phyloP scores from a whole-genome alignment of 345 rosid species.

The Xanthoceras sorbifolium region DNA sequence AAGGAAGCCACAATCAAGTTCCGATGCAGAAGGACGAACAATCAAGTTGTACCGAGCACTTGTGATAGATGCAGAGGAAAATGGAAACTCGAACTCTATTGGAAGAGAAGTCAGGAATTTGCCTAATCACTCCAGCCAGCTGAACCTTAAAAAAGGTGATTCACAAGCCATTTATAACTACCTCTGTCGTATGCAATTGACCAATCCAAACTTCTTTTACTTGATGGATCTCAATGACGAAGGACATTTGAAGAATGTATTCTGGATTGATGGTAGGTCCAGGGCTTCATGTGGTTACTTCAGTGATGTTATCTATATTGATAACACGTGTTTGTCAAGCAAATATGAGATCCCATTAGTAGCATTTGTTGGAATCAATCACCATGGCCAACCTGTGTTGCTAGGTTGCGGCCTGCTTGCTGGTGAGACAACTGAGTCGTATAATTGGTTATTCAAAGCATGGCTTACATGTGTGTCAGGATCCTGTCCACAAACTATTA shows the following conservation, averaged over 20 bases:
- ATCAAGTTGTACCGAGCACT: slow-evolving; percentile 59
- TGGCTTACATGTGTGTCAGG: slow-evolving; percentile 59
- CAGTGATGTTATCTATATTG: slow-evolving; percentile 55
- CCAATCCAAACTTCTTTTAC: slow-evolving; percentile 64
- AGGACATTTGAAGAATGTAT: slow-evolving; percentile 61
- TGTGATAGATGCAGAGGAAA: slow-evolving; percentile 52
- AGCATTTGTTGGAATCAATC: slow-evolving; percentile 62
- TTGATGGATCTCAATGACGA: slow-evolving; percentile 73
- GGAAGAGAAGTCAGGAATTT: slow-evolving; percentile 38
- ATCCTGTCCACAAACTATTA: slow-evolving; percentile 57
- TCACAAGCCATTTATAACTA: slow-evolving; percentile 55
- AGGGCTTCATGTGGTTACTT: slow-evolving; percentile 62
- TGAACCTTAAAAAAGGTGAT: slow-evolving; percentile 64
- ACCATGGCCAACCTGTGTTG: slow-evolving; percentile 60
- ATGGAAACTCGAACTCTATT: slow-evolving; percentile 36
- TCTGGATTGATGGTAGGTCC: slow-evolving; percentile 65
- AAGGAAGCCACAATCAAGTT: slow-evolving; percentile 47
- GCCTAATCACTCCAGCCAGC: slow-evolving; percentile 30
- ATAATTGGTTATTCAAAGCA: slow-evolving; percentile 61
- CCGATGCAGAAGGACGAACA: slow-evolving; percentile 56
- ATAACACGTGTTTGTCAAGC: slow-evolving; percentile 50
- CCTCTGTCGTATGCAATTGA: slow-evolving; percentile 67
- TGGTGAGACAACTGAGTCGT: slow-evolving; percentile 59
- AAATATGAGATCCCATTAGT: slow-evolving; percentile 66
- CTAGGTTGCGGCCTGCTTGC: slow-evolving; percentile 75